These are phyloP conservation scores for Puccinia horiana DNA, from an alignment of 1,284 basidiomycete genomes.

Conservation along the genomic window DNA sequence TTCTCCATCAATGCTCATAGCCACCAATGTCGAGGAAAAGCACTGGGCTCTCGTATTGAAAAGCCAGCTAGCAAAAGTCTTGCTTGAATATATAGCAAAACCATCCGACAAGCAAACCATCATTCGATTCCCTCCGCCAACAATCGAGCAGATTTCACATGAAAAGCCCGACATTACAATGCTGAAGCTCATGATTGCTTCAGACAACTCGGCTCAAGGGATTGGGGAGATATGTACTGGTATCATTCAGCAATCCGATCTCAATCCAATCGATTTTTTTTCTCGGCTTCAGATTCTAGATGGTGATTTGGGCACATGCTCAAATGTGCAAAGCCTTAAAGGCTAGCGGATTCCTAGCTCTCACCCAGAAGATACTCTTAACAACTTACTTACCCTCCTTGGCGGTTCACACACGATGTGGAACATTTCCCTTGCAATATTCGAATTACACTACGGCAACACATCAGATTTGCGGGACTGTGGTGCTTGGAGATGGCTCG, in stretches of 20 bases:
- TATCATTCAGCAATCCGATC: background rate
- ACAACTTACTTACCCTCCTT: background rate
- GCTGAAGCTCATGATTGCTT: conserved; percentile 11
- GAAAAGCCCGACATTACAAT: background rate
- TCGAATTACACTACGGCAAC: background rate
- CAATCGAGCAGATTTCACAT: background rate
- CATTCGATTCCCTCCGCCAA: background rate
- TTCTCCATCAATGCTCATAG: no score
- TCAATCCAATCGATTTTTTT: background rate
- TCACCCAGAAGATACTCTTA: background rate
- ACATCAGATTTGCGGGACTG: background rate
- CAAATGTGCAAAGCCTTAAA: background rate
- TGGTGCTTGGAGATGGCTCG: background rate
- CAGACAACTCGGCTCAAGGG: conserved; percentile 5
- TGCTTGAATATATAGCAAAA: background rate
- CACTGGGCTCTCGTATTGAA: no score
- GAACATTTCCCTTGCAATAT: background rate
- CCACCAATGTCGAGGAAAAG: no score
- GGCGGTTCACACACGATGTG: no score
- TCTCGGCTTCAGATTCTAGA: background rate
- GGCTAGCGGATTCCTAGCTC: background rate
- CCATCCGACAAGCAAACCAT: background rate
- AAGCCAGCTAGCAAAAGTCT: background rate
- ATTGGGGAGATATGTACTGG: background rate
- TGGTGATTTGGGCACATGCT: conserved; percentile 17